phyloP scores from a whole-genome alignment of 345 rosid genomes.

The Combretum micranthum region DNA sequence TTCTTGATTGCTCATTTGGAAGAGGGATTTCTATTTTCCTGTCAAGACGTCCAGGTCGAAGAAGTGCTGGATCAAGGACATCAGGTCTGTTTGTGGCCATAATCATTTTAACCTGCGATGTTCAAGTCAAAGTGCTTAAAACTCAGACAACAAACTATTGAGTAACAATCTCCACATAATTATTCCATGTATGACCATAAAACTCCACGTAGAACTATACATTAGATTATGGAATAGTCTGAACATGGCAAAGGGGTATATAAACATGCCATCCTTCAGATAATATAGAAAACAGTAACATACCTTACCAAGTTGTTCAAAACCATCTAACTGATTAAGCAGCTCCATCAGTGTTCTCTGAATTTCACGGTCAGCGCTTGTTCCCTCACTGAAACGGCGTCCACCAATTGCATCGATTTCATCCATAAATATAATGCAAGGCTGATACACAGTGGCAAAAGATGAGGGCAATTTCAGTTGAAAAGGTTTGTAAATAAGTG shows the following conservation, averaged over 20 bases:
- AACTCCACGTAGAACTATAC: too few species aligned
- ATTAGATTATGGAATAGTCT: neutral
- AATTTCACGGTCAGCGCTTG: conserved; percentile 98
- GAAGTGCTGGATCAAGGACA: conserved; percentile 96
- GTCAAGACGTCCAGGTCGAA: conserved; percentile 89
- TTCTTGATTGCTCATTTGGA: conserved; percentile 95
- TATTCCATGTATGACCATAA: too few species aligned
- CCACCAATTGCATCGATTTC: conserved; percentile 99
- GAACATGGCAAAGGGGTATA: neutral
- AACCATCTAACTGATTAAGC: conserved; percentile 97
- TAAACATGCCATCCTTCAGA: neutral
- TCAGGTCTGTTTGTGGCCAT: conserved; percentile 99
- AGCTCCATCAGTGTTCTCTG: conserved; percentile 97
- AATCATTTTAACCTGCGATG: conserved; percentile 83
- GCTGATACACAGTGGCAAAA: conserved; percentile 27
- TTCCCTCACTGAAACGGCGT: conserved; percentile 95
- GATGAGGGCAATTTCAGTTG: conserved; percentile 7
- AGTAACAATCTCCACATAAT: too few species aligned
- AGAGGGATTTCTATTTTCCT: conserved; percentile 92
- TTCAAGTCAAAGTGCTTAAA: neutral
- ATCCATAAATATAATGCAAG: conserved; percentile 98
- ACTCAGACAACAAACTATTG: too few species aligned
- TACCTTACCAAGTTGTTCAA: conserved; percentile 98
- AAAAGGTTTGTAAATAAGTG: neutral
- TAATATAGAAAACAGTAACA: neutral